phyloP scores from a whole-genome alignment of 768 basidiomycete species.

The Leccinum truebloodii region DNA sequence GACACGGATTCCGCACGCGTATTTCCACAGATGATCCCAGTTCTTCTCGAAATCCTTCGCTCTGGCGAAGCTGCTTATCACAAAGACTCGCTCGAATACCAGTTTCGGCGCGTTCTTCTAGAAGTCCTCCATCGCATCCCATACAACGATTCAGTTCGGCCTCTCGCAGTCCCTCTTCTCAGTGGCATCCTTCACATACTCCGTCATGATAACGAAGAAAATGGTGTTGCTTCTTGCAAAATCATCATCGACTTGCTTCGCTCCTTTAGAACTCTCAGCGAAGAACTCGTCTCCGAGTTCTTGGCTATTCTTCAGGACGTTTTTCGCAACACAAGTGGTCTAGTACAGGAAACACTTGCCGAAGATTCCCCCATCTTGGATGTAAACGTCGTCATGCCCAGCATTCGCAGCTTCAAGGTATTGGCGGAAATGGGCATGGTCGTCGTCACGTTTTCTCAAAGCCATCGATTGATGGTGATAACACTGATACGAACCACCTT shows the following conservation, averaged over 20 bases:
- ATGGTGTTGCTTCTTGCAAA: constrained; percentile 88
- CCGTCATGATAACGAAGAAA: constrained; percentile 93
- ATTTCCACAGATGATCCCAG: constrained; percentile 71
- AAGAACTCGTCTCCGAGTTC: constrained; percentile 77
- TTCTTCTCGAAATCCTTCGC: constrained; percentile 70
- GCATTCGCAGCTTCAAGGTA: constrained; percentile 89
- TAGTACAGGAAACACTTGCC: constrained; percentile 75
- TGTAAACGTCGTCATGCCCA: constrained; percentile 58
- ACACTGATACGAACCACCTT: constrained; percentile 70
- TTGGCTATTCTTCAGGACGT: constrained; percentile 78
- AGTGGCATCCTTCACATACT: constrained; percentile 82
- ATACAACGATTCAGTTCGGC: constrained; percentile 72
- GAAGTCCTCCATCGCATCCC: constrained; percentile 91
- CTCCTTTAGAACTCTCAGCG: constrained; percentile 68
- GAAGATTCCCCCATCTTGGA: constrained; percentile 61
- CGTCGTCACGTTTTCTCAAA: constrained; percentile 87
- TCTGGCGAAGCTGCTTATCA: constrained; percentile 66
- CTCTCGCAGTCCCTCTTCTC: constrained; percentile 67
- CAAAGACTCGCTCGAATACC: constrained; percentile 70
- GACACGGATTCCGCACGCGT: constrained; percentile 73
- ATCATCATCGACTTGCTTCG: constrained; percentile 87
- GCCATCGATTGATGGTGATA: constrained; percentile 64
- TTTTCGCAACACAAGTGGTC: constrained; percentile 68
- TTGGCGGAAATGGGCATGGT: constrained; percentile 92
- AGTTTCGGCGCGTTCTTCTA: constrained; percentile 83